A percentile compares a stretch with the other conserved stretches of the same genome.
These are phyloP conservation scores for Ceriops zippeliana DNA, from an alignment of 345 rosid species.

Conservation along the genomic window DNA sequence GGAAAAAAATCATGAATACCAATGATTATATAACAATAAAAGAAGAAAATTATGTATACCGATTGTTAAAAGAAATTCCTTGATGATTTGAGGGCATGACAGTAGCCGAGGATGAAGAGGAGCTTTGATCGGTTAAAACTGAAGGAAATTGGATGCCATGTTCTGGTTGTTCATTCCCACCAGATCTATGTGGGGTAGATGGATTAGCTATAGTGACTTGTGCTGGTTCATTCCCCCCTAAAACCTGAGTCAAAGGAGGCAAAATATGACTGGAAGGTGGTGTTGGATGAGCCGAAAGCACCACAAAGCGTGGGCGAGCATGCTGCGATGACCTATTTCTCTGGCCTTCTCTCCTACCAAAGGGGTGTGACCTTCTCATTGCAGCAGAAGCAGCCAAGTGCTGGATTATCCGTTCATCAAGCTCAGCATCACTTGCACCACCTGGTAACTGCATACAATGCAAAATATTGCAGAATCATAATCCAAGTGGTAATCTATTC, in stretches of 20 bases:
- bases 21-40: constrained; percentile 6
- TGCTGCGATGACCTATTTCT: constrained; percentile 23
- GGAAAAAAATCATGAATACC: constrained; percentile 26
- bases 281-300: constrained; percentile 24
- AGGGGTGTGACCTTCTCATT: constrained; percentile 26
- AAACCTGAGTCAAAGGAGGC: constrained; percentile 26
- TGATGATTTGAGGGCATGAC: constrained; percentile 25
- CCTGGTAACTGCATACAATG: constrained; percentile 23
- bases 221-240: constrained; percentile 35
- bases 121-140: constrained; percentile 24
- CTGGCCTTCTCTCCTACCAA: constrained; percentile 26
- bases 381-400: constrained; percentile 47
- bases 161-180: constrained; percentile 29
- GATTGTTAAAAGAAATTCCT: constrained; percentile 39
- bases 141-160: constrained; percentile 22
- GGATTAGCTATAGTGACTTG: constrained; percentile 7
- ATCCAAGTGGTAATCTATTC: neutral
- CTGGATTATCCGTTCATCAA: constrained; percentile 34
- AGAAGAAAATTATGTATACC: constrained; percentile 28
- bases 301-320: constrained; percentile 26
- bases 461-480: neutral
- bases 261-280: constrained; percentile 31
- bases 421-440: constrained; percentile 27
- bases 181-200: constrained; percentile 14
- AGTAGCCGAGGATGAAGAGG: constrained; percentile 37